Evolutionary conservation across 495 filamentous ascomycete species (phyloP).

Genomic region (Zalerion maritima): DNA sequence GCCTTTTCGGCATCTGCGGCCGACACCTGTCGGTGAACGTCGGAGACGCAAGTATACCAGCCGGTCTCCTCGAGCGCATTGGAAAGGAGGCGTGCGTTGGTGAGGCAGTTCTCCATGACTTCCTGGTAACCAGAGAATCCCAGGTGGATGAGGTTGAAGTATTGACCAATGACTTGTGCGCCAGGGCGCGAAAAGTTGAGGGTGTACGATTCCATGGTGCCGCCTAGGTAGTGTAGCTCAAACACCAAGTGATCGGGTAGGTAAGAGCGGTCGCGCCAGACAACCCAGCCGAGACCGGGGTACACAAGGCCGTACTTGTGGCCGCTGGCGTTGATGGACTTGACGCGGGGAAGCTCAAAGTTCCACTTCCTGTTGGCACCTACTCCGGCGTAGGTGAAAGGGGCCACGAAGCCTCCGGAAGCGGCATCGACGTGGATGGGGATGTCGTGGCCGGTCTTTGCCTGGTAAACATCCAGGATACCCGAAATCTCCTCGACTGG

Average conservation of each 20-base stretch:
- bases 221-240: conserved; percentile 61
- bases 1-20: too few species aligned
- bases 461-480: conserved; percentile 50
- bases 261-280: conserved; percentile 54
- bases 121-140: conserved; percentile 49
- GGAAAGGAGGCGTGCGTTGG: conserved; percentile 52
- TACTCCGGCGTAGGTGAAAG: conserved; percentile 49
- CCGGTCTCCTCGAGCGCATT: conserved; percentile 53
- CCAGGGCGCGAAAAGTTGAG: conserved; percentile 66
- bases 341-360: conserved; percentile 55
- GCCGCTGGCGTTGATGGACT: conserved; percentile 60
- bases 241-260: conserved; percentile 61
- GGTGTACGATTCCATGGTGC: conserved; percentile 58
- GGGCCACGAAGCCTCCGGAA: conserved; percentile 58
- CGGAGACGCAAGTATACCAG: conserved; percentile 56
- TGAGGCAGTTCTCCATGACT: conserved; percentile 59
- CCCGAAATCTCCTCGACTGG: conserved; percentile 54
- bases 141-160: conserved; percentile 64
- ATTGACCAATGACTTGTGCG: conserved; percentile 58
- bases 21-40: conserved; percentile 56
- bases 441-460: conserved; percentile 48
- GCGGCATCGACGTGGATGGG: conserved; percentile 68
- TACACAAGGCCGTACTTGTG: conserved; percentile 68
- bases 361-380: conserved; percentile 51
- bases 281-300: conserved; percentile 58